Conservation (phyloP, 2,329 filamentous ascomycete genomes). For the Paraconiothyrium brasiliense region DNA sequence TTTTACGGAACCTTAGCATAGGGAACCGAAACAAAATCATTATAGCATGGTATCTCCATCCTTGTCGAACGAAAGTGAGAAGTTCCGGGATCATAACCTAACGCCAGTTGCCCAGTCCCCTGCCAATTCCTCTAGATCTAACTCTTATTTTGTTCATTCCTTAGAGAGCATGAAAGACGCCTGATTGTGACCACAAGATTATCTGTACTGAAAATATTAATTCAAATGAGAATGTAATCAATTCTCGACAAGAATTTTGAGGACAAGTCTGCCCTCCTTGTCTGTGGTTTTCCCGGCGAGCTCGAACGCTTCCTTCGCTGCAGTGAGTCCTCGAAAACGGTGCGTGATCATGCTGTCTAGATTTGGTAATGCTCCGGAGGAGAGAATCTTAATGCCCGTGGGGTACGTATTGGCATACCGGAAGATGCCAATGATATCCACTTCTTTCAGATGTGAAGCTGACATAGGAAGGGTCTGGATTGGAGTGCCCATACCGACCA, state of each 20-base stretch:
- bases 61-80: conserved; percentile 1
- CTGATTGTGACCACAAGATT: too few species aligned
- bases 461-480: conserved; percentile 78
- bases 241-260: conserved; percentile 58
- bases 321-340: conserved; percentile 56
- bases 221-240: not conserved
- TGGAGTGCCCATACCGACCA: conserved; percentile 69
- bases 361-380: conserved; percentile 58
- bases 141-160: not conserved
- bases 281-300: conserved; percentile 62
- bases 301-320: conserved; percentile 62
- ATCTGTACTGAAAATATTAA: too few species aligned
- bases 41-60: conserved; percentile 10
- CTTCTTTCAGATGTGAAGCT: conserved; percentile 76
- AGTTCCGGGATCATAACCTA: not conserved
- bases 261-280: conserved; percentile 61
- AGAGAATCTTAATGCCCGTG: conserved; percentile 62
- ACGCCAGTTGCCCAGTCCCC: conserved; percentile 7
- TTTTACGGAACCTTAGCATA: not conserved
- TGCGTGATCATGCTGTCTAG: conserved; percentile 66
- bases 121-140: conserved; percentile 12
- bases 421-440: conserved; percentile 80
- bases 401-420: conserved; percentile 73
- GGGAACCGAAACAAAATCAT: not conserved
- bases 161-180: not conserved